Evolutionary conservation across 2,329 filamentous ascomycete species (phyloP).

Genomic region (Neophaeococcomyces mojaviensis): DNA sequence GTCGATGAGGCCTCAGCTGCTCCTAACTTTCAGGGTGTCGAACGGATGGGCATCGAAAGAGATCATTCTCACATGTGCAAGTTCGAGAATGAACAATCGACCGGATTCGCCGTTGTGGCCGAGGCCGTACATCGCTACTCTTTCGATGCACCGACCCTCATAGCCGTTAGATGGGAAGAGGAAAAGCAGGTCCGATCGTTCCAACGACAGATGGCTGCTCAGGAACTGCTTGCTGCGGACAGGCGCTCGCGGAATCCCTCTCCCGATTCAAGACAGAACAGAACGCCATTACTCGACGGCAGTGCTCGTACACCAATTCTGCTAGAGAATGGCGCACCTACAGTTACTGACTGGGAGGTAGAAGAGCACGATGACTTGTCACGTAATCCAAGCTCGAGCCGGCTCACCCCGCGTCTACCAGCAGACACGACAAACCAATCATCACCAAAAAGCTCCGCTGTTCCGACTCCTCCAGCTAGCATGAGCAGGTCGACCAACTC

Average conservation of each 20-base stretch:
- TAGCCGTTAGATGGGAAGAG: conserved; percentile 52
- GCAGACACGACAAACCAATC: conserved; percentile 8
- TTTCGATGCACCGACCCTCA: conserved; percentile 46
- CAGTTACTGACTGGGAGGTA: conserved; percentile 17
- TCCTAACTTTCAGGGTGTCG: conserved; percentile 61
- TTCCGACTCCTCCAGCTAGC: neutral
- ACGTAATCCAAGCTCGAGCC: conserved; percentile 8
- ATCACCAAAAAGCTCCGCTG: conserved; percentile 7
- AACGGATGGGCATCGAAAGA: conserved; percentile 66
- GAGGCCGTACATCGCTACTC: conserved; percentile 40
- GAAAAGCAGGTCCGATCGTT: conserved; percentile 41
- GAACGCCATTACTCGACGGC: conserved; percentile 23
- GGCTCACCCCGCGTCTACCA: neutral
- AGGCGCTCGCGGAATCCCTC: conserved; percentile 15
- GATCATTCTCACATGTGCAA: conserved; percentile 68
- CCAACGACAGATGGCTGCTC: conserved; percentile 31
- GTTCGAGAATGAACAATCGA: conserved; percentile 55
- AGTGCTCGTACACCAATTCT: conserved; percentile 10
- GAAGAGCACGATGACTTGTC: conserved; percentile 14
- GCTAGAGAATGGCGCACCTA: neutral
- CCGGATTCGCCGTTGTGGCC: conserved; percentile 54
- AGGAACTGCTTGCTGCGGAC: conserved; percentile 30
- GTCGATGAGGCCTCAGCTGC: conserved; percentile 65
- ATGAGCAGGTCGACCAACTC: conserved; percentile 19
- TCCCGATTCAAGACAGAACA: conserved; percentile 23